Evolutionary conservation across 1,139 yeast genomes (phyloP).

Genomic region (Geotrichum reessii): DNA sequence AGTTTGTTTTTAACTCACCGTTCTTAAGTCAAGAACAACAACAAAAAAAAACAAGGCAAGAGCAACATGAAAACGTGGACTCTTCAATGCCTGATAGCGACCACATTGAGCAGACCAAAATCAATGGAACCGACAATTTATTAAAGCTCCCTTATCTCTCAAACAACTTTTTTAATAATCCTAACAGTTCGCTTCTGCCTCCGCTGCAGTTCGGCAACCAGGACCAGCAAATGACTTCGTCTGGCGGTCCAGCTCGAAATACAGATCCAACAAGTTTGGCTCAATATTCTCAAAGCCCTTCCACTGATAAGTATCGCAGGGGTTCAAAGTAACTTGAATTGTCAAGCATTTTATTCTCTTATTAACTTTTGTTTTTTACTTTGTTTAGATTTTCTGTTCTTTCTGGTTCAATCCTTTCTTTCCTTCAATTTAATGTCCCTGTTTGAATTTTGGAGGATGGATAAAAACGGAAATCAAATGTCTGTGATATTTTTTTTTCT

Average conservation of each 20-base stretch:
- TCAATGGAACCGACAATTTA: background rate
- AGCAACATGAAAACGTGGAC: background rate
- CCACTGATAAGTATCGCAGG: background rate
- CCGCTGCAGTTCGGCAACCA: slow-evolving; percentile 7
- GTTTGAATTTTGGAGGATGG: background rate
- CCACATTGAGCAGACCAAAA: background rate
- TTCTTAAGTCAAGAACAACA: background rate
- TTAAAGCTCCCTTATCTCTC: slow-evolving; percentile 1
- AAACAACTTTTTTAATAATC: background rate
- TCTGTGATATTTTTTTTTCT: background rate
- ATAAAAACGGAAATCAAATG: background rate
- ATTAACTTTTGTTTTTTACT: background rate
- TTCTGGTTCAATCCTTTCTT: background rate
- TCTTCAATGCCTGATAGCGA: background rate
- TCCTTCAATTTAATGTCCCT: background rate
- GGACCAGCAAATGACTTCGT: background rate
- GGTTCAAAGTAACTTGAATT: background rate
- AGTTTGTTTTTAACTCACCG: background rate
- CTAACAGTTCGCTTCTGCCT: slow-evolving; percentile 5
- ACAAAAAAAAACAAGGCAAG: background rate
- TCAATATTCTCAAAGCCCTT: slow-evolving; percentile 3
- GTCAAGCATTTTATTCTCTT: background rate
- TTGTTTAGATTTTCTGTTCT: background rate
- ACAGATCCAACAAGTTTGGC: slow-evolving; percentile 6
- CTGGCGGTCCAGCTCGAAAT: background rate